A percentile compares a stretch with the other conserved stretches of the same genome.
These are phyloP conservation scores for Tricholoma flavovirens DNA, from an alignment of 768 basidiomycete species.

Conservation along the genomic window DNA sequence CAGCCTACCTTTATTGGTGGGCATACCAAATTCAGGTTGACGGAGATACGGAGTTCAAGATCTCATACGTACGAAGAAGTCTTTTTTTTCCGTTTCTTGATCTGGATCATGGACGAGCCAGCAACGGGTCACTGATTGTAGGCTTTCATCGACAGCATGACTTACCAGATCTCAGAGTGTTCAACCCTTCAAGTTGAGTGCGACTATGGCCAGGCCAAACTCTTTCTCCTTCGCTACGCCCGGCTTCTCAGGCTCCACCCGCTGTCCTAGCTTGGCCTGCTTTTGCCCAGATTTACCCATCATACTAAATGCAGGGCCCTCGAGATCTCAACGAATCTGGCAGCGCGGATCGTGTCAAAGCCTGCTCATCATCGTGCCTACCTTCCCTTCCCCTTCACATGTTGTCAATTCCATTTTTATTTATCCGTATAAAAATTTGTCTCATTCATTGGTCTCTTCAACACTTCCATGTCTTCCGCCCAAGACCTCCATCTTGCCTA, in stretches of 20 bases:
- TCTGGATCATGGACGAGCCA: too few relatives aligned
- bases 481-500: not conserved
- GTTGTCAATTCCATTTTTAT: not conserved
- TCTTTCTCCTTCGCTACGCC: not conserved
- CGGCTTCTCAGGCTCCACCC: not conserved
- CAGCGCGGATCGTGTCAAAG: constrained; percentile 16
- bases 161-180: too few relatives aligned
- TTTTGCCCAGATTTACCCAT: constrained; percentile 11
- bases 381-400: not conserved
- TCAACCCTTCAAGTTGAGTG: too few relatives aligned
- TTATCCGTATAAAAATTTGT: constrained; percentile 1
- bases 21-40: not conserved
- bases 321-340: constrained; percentile 14
- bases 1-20: not conserved
- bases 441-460: constrained; percentile 6
- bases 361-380: not conserved
- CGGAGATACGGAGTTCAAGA: not conserved
- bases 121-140: too few relatives aligned
- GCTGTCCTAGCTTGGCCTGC: not conserved
- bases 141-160: too few relatives aligned
- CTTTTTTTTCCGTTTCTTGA: not conserved
- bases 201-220: too few relatives aligned
- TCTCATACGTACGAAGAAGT: not conserved
- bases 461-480: not conserved
- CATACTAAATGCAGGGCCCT: constrained; percentile 6